Percentiles rank a stretch among this genome's conserved stretches.
These are phyloP conservation scores for Alternaria sp. DNA, from an alignment of 2,329 filamentous ascomycete species.

Conservation along the genomic window DNA sequence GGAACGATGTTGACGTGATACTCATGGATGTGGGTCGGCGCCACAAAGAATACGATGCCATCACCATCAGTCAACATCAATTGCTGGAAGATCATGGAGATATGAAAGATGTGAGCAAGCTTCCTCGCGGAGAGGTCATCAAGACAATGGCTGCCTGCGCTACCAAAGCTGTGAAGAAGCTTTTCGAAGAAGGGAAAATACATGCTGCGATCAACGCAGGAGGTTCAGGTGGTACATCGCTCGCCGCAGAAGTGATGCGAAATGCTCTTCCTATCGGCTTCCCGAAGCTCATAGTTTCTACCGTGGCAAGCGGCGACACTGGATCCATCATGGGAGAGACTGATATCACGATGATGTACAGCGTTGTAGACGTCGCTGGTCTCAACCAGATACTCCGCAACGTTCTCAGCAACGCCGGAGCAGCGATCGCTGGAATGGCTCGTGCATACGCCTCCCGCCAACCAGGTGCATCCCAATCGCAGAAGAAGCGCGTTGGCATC, in stretches of 20 bases:
- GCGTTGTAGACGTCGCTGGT: slow-evolving; percentile 74
- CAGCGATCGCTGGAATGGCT: slow-evolving; percentile 68
- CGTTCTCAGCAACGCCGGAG: slow-evolving; percentile 70
- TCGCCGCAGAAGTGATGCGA: slow-evolving; percentile 69
- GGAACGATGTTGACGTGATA: slow-evolving; percentile 50
- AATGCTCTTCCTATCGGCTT: slow-evolving; percentile 69
- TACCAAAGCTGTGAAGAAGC: slow-evolving; percentile 52
- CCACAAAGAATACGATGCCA: slow-evolving; percentile 54
- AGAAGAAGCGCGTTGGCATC: slow-evolving; percentile 65
- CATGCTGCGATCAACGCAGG: slow-evolving; percentile 68
- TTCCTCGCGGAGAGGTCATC: slow-evolving; percentile 65
- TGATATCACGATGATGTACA: slow-evolving; percentile 75
- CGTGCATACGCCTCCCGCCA: slow-evolving; percentile 50
- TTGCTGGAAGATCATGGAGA: slow-evolving; percentile 51
- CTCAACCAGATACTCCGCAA: slow-evolving; percentile 66
- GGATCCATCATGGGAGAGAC: slow-evolving; percentile 71
- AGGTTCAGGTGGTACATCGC: slow-evolving; percentile 69
- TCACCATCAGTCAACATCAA: slow-evolving; percentile 57
- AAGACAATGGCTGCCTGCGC: slow-evolving; percentile 63
- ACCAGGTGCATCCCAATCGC: background rate
- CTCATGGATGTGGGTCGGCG: slow-evolving; percentile 66
- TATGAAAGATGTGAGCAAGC: slow-evolving; percentile 44
- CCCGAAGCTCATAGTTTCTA: slow-evolving; percentile 75
- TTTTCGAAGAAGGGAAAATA: slow-evolving; percentile 54
- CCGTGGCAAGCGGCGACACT: slow-evolving; percentile 72